Percentiles rank a stretch among this genome's conserved stretches.
Conservation (phyloP, 805 yeast species). For the Phaffomyces opuntiae region DNA sequence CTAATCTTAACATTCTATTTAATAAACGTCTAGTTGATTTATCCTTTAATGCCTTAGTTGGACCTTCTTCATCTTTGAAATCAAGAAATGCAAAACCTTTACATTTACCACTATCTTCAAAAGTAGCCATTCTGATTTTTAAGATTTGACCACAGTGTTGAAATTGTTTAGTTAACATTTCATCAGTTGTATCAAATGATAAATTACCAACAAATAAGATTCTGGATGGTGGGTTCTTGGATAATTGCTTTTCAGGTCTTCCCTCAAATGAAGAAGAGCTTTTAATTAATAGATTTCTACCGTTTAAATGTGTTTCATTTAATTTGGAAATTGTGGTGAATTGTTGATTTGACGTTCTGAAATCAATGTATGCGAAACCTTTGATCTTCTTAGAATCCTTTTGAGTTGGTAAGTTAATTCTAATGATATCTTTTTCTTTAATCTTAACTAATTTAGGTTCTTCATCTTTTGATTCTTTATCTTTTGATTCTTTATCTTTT, state of each 20-base stretch:
- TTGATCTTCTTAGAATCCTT: conserved; percentile 54
- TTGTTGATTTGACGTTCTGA: conserved; percentile 53
- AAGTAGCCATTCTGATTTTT: conserved; percentile 93
- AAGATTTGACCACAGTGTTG: conserved; percentile 86
- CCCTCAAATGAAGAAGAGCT: conserved; percentile 79
- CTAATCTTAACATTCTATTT: conserved; percentile 75
- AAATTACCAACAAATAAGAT: conserved; percentile 89
- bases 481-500: too few species aligned
- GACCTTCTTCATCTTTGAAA: conserved; percentile 72
- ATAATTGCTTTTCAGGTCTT: conserved; percentile 54
- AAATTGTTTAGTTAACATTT: conserved; percentile 70
- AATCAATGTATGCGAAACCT: conserved; percentile 91
- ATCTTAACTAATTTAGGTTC: conserved; percentile 28
- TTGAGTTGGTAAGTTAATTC: conserved; percentile 75
- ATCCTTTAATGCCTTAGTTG: conserved; percentile 76
- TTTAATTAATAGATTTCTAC: conserved; percentile 82
- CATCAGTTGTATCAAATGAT: conserved; percentile 86
- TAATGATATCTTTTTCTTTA: conserved; percentile 51
- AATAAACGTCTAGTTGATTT: conserved; percentile 57
- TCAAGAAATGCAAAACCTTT: conserved; percentile 94
- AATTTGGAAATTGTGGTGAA: conserved; percentile 49
- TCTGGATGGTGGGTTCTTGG: conserved; percentile 82
- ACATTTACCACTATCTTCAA: conserved; percentile 92
- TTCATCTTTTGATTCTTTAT: too few species aligned
- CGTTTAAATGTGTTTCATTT: conserved; percentile 69